A percentile compares a stretch with the other conserved stretches of the same genome.
phyloP scores from a whole-genome alignment of 2,329 filamentous ascomycete genomes.

The Stachybotrys echinatus region DNA sequence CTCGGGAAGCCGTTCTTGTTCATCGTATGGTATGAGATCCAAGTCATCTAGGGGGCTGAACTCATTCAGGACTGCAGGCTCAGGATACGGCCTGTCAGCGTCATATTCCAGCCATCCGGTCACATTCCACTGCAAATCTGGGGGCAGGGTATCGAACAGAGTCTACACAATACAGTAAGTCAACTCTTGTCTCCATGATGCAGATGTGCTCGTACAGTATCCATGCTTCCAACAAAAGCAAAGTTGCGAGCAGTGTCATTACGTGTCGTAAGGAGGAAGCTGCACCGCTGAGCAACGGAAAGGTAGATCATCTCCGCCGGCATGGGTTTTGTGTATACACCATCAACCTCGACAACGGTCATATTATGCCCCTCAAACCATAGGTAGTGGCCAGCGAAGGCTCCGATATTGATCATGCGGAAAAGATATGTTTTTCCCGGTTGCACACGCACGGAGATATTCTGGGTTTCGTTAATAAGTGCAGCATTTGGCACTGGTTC shows the following conservation, averaged over 20 bases:
- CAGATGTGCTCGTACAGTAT: no score
- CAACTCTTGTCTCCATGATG: no score
- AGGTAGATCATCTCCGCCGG: conserved; percentile 62
- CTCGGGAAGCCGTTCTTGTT: conserved; percentile 50
- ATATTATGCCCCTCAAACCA: conserved; percentile 66
- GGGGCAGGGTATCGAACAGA: background rate
- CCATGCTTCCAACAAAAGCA: conserved; percentile 65
- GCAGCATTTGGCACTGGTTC: conserved; percentile 64
- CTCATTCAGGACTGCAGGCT: conserved; percentile 50
- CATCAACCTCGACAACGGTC: conserved; percentile 68
- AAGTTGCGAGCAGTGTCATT: conserved; percentile 59
- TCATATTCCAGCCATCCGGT: conserved; percentile 63
- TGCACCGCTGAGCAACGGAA: conserved; percentile 61
- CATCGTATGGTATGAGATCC: conserved; percentile 56
- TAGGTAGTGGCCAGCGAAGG: conserved; percentile 62
- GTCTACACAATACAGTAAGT: no score
- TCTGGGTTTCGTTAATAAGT: conserved; percentile 66
- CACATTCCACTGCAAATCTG: conserved; percentile 37
- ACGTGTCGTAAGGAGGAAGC: conserved; percentile 58
- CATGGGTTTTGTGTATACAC: conserved; percentile 58
- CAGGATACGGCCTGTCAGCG: conserved; percentile 34
- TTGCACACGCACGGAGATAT: conserved; percentile 52
- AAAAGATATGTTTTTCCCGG: conserved; percentile 69
- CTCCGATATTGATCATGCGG: conserved; percentile 67
- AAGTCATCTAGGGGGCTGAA: conserved; percentile 72